Conservation (phyloP, 352 stramenopile genomes). For the Phytophthora foliorum region DNA sequence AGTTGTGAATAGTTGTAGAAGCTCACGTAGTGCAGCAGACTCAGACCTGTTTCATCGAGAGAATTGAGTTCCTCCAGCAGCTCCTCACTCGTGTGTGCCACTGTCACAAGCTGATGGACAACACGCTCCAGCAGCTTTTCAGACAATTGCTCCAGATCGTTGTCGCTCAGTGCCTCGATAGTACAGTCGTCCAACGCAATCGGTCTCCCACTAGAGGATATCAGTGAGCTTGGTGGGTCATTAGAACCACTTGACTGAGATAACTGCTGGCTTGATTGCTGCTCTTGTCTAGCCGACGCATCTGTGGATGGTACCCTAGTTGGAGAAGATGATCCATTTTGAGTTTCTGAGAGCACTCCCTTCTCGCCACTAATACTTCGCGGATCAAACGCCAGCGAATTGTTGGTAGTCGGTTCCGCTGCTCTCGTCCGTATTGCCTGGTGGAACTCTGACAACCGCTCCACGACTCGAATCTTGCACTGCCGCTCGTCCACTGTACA, state of each 20-base stretch:
- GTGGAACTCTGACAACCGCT: slow-evolving; percentile 86
- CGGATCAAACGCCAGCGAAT: slow-evolving; percentile 1
- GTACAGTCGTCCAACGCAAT: slow-evolving; percentile 70
- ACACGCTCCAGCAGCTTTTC: slow-evolving; percentile 88
- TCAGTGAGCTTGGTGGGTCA: slow-evolving; percentile 4
- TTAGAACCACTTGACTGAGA: slow-evolving; percentile 4
- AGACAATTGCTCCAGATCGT: slow-evolving; percentile 80
- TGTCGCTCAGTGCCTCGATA: slow-evolving; percentile 83
- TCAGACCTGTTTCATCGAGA: slow-evolving; percentile 87
- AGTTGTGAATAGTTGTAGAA: slow-evolving; percentile 91
- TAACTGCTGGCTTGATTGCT: slow-evolving; percentile 7
- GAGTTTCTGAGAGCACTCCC: slow-evolving; percentile 8
- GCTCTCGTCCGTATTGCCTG: slow-evolving; percentile 76
- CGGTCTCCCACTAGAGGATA: slow-evolving; percentile 28
- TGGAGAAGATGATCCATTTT: slow-evolving; percentile 8
- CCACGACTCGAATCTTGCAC: slow-evolving; percentile 90
- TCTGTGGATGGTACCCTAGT: neutral
- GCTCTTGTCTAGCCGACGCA: slow-evolving; percentile 22
- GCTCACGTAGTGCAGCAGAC: slow-evolving; percentile 91
- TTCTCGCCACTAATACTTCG: slow-evolving; percentile 10
- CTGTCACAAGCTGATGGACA: slow-evolving; percentile 80
- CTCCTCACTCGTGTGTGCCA: slow-evolving; percentile 84
- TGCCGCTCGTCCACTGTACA: slow-evolving; percentile 84
- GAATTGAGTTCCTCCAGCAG: slow-evolving; percentile 90
- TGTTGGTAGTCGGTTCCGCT: slow-evolving; percentile 21